Evolutionary conservation across 2,329 filamentous ascomycete genomes (phyloP), one percentile per base, ranked within the genome.

Genomic region (Epichloe sylvatica): DNA sequence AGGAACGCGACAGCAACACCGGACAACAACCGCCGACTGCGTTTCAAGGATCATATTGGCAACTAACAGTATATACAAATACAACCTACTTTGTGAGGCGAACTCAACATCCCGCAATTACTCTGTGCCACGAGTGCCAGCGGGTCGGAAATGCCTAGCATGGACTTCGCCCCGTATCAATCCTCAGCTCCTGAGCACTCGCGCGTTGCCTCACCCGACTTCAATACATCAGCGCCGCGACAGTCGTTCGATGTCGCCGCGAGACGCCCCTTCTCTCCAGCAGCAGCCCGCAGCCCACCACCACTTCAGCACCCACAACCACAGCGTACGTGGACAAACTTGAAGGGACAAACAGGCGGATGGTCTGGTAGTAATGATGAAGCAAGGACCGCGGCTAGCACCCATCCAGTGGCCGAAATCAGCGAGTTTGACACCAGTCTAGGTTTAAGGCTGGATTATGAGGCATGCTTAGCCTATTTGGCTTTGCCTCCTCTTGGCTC

Each of bases 141-240:
- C 7, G 12, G 25, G 41, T 43, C 41, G n/a, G 9, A 45, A 6
- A 35, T 19, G 21, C 23, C 54, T 53, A 70, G 59, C 50, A 92
- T 92, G 86, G 86, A 96, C 71, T 98, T 97, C 66, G 92, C 92
- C 43, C 92, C 92, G 37, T 98, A 97, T 70, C 92, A 97, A 72
- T 91, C 91, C 67, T 84, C 84, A 45, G 84, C 85, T 15, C 92
- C 92, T 9, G 90, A 97, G 70, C 77, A 84, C 59, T 80, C 81
- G 57, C 86, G 91, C 60, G 81, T 84, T 47, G 76, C 89, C 64
- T 94, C 87, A 19, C 87, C 89, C 47, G 68, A 70, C 55, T 60
- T 61, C 52, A 57, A 43, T 35, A 63, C 49, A 3, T 41, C 52
- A 7, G 59, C 69, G 9, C 79, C 76, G 30, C 77, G 77, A 21